Evolutionary conservation across 441 rosid species (phyloP).

Genomic region (Melianthus villosus): DNA sequence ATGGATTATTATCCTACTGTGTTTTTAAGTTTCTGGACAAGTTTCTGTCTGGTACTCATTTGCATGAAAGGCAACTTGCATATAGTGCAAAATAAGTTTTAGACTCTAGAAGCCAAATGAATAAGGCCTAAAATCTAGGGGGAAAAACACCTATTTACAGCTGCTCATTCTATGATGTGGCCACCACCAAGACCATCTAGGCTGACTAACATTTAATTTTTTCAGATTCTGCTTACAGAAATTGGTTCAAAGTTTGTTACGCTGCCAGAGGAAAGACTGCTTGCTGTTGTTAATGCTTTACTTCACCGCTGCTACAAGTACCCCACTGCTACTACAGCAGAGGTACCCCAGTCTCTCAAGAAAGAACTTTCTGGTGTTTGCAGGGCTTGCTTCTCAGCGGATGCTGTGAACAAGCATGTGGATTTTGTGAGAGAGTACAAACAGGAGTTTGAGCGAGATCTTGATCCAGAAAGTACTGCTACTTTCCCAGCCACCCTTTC

Average conservation of each 20-base stretch:
- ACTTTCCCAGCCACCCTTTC: slow-evolving; percentile 83
- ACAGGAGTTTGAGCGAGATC: slow-evolving; percentile 83
- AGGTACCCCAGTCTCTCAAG: slow-evolving; percentile 95
- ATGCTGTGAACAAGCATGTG: slow-evolving; percentile 92
- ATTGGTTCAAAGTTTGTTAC: slow-evolving; percentile 96
- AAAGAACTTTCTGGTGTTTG: slow-evolving; percentile 98
- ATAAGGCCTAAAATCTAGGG: too few relatives aligned
- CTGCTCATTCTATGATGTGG: too few relatives aligned
- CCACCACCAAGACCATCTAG: too few relatives aligned
- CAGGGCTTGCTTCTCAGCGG: slow-evolving; percentile 95
- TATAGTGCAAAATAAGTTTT: too few relatives aligned
- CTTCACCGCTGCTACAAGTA: slow-evolving; percentile 98
- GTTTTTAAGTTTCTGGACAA: too few relatives aligned
- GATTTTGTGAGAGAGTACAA: slow-evolving; percentile 95
- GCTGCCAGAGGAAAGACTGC: slow-evolving; percentile 93
- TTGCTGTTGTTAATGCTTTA: slow-evolving; percentile 95
- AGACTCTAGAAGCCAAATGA: too few relatives aligned
- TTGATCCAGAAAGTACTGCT: slow-evolving; percentile 77
- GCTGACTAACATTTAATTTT: neutral
- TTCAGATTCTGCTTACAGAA: slow-evolving; percentile 82
- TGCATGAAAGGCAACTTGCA: too few relatives aligned
- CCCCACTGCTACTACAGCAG: slow-evolving; percentile 90
- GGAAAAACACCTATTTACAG: too few relatives aligned
- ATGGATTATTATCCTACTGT: too few relatives aligned
- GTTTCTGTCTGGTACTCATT: too few relatives aligned